phyloP scores from a whole-genome alignment of 1,284 basidiomycete genomes.

The Coniferiporia weirii region DNA sequence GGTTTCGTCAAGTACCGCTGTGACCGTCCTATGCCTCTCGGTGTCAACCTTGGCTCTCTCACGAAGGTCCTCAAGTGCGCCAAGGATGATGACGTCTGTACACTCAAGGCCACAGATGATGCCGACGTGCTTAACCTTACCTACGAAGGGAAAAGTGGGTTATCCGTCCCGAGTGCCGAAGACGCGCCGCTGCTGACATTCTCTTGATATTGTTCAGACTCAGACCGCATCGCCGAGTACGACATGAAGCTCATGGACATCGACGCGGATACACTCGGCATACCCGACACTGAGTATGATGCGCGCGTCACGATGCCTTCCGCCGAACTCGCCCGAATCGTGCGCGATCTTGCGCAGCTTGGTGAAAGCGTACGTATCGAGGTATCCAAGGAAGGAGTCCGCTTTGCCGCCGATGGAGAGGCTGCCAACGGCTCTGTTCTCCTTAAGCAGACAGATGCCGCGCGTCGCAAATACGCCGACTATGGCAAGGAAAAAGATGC shows the following conservation, averaged over 20 bases:
- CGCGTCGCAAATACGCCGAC: slow-evolving; percentile 38
- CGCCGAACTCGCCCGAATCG: slow-evolving; percentile 87
- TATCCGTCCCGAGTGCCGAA: not conserved
- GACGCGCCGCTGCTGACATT: slow-evolving; percentile 6
- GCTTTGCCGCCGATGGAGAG: slow-evolving; percentile 94
- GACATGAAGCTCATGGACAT: slow-evolving; percentile 99
- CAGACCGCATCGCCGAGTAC: slow-evolving; percentile 95
- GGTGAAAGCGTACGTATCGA: slow-evolving; percentile 97
- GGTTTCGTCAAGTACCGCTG: slow-evolving; percentile 92
- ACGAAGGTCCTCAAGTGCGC: slow-evolving; percentile 98
- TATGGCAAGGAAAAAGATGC: slow-evolving; percentile 47
- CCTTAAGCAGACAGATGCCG: slow-evolving; percentile 64
- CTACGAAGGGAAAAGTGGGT: slow-evolving; percentile 88
- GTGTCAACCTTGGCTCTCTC: slow-evolving; percentile 84
- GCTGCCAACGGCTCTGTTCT: slow-evolving; percentile 89
- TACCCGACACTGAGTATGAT: slow-evolving; percentile 99
- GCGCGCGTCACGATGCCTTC: slow-evolving; percentile 88
- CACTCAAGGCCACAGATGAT: slow-evolving; percentile 89
- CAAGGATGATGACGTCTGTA: slow-evolving; percentile 93
- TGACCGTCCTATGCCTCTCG: slow-evolving; percentile 92
- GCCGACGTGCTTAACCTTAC: slow-evolving; percentile 86
- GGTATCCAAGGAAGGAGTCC: slow-evolving; percentile 92
- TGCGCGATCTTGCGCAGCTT: slow-evolving; percentile 87
- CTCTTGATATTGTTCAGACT: slow-evolving; percentile 66
- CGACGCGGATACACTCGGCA: slow-evolving; percentile 91